Percentiles rank a stretch among this genome's conserved stretches.
phyloP scores from a whole-genome alignment of 176 grass and related monocot species.

The Oryza brachyantha region DNA sequence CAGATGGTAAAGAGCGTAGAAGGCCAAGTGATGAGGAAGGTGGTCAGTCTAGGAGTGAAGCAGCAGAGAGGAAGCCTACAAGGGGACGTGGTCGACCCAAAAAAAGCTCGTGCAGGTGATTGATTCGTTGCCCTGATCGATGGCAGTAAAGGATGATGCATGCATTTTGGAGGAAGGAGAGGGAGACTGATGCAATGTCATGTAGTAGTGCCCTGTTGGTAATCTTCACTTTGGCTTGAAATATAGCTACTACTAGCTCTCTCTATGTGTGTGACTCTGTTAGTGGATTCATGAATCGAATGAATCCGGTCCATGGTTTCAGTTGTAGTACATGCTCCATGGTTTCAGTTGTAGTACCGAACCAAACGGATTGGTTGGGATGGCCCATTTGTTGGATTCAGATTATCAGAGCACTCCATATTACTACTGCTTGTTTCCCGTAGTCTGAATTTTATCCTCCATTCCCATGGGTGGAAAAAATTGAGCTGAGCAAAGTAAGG shows the following conservation, averaged over 20 bases:
- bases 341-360: too few relatives aligned
- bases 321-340: background rate
- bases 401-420: too few relatives aligned
- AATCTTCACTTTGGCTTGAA: background rate
- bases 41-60: background rate
- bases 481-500: too few relatives aligned
- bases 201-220: background rate
- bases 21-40: background rate
- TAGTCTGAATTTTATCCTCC: too few relatives aligned
- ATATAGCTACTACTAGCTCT: too few relatives aligned
- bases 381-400: too few relatives aligned
- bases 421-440: too few relatives aligned
- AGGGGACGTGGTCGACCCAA: background rate
- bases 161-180: background rate
- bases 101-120: background rate
- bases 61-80: background rate
- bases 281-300: background rate
- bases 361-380: too few relatives aligned
- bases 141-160: background rate
- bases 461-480: too few relatives aligned
- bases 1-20: too few relatives aligned
- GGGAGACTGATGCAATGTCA: background rate
- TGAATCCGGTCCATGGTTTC: background rate
- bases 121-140: background rate
- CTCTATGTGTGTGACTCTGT: background rate